Percentiles rank a stretch among this genome's conserved stretches.
Conservation (phyloP, 164 flowering plant genomes). For the Vitis riparia region DNA sequence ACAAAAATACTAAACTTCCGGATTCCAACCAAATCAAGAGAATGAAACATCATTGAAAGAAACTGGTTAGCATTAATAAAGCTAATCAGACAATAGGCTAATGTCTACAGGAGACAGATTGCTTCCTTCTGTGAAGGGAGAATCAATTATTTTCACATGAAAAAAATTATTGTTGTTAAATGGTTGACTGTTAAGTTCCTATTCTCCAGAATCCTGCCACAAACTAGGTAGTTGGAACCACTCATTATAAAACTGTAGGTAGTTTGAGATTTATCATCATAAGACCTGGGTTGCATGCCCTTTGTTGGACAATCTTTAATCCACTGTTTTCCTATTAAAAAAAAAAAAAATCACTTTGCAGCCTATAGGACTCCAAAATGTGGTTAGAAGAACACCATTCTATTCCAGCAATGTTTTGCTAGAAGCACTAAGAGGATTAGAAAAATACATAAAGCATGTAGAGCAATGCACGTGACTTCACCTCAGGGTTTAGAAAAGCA, state of each 20-base stretch:
- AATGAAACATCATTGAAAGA: neutral
- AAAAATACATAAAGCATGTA: neutral
- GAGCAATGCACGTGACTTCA: conserved; percentile 14
- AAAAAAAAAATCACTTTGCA: too few relatives aligned
- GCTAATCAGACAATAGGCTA: too few relatives aligned
- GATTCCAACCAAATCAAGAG: neutral
- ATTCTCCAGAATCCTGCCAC: neutral
- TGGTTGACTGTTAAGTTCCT: neutral
- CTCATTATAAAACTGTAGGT: neutral
- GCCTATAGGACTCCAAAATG: neutral
- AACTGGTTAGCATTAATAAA: neutral
- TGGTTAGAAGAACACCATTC: neutral
- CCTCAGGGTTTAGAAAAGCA: conserved; percentile 93
- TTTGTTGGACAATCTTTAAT: too few relatives aligned
- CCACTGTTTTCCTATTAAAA: too few relatives aligned
- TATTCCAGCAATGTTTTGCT: too few relatives aligned
- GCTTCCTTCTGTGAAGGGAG: neutral
- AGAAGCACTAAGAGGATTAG: too few relatives aligned
- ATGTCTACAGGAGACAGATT: too few relatives aligned
- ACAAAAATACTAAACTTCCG: neutral
- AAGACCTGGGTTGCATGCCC: neutral
- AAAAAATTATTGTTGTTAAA: neutral
- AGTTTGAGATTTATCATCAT: too few relatives aligned
- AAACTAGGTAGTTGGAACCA: neutral
- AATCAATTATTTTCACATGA: neutral